Conservation (phyloP, 2,329 filamentous ascomycete species). For the Pseudovirgaria hyperparasitica region DNA sequence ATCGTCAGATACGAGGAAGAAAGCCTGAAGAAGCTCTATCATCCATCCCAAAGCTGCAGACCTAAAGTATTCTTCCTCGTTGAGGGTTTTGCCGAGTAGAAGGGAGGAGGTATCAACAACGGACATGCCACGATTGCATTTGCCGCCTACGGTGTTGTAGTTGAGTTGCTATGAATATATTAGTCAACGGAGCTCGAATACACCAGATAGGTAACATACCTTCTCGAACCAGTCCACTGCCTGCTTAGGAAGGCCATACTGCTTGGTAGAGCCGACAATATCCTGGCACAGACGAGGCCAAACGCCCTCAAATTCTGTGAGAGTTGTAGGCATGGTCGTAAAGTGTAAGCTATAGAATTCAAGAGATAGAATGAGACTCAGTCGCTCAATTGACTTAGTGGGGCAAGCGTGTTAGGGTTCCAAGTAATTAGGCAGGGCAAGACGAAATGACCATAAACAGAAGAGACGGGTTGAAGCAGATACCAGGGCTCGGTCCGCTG, state of each 20-base stretch:
- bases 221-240: slow-evolving; percentile 78
- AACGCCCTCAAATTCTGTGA: slow-evolving; percentile 78
- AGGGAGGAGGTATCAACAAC: slow-evolving; percentile 83
- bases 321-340: slow-evolving; percentile 67
- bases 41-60: slow-evolving; percentile 88
- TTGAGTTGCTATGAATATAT: slow-evolving; percentile 52
- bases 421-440: too few species aligned
- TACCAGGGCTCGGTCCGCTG: too few species aligned
- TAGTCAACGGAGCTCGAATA: slow-evolving; percentile 11
- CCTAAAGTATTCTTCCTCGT: slow-evolving; percentile 66
- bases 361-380: too few species aligned
- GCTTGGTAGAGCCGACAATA: slow-evolving; percentile 62
- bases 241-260: slow-evolving; percentile 71
- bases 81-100: slow-evolving; percentile 60
- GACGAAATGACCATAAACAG: too few species aligned
- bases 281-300: slow-evolving; percentile 79
- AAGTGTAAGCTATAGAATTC: too few species aligned
- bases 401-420: too few species aligned
- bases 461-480: too few species aligned
- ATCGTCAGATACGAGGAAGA: slow-evolving; percentile 97
- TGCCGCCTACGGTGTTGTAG: slow-evolving; percentile 81
- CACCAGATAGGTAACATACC: slow-evolving; percentile 44
- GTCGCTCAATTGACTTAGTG: too few species aligned
- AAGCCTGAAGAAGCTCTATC: slow-evolving; percentile 95
- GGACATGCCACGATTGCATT: slow-evolving; percentile 98